Base-by-base conservation (phyloP, 768 basidiomycete species). In the Dentipellis fragilis region DNA sequence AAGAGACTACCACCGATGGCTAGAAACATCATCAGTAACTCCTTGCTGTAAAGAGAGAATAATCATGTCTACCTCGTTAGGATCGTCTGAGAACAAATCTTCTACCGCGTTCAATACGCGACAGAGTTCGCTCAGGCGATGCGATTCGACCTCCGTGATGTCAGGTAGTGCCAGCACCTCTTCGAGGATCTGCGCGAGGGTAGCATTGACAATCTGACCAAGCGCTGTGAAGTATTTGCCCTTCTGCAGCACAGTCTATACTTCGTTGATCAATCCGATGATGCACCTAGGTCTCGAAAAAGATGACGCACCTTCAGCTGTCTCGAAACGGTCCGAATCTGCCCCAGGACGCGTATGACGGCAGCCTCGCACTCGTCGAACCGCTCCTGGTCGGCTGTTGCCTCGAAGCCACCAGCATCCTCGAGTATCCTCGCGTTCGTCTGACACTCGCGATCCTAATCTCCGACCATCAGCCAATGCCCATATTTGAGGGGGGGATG, bases 91-190 rank as follows among this genome's bases (percentile, higher is more conserved):
- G 63, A 94, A 96, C 21, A 93, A 66, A 3, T 83, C 86, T 65
- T 96, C 93, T 48, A 95, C 67, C 4, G 87, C 79, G 55, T 84
- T 80, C 52, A 96, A 67, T 34, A 91, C 84, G 50, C 81, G 78
- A 68, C 91, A 90, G 1, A 95, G 75, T 65, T 93, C 90, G 62
- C 85, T 85, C 47, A 96, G 70, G 51, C 82, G 76, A 61, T 87
- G 85, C 1, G 92, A 94, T 63, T 96, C 94, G 9, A 83, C 73
- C 62, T 89, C 92, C 0, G 93, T 84, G 58, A 97, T 96, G 67
- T 97, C 94, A 5, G 80, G 75, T 47, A 96, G 72, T 0, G 80
- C 80, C 37, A 94, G 72, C 17, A 96, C 75, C 63, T 90, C 85
- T 38, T 76, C 75, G 12, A 92, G 73, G 19, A 95, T 77, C 17